Conservation (phyloP, 805 yeast genomes). For the Pichia insulana region DNA sequence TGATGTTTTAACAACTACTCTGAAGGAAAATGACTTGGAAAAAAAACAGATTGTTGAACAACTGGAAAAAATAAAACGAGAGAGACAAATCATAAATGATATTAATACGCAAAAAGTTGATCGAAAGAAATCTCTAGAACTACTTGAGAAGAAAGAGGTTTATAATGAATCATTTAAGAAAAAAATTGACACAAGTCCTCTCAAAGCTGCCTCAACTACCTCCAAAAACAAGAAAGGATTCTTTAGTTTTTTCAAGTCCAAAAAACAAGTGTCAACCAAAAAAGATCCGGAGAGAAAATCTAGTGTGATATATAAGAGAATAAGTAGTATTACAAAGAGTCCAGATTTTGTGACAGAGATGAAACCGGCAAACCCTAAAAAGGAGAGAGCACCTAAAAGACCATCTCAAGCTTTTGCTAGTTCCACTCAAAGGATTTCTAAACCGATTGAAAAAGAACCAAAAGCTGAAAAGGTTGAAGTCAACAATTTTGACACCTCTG, state of each 20-base stretch:
- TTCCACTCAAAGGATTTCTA: neutral
- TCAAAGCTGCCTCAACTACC: no score
- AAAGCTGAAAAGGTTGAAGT: neutral
- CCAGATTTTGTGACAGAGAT: neutral
- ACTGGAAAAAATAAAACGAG: constrained; percentile 10
- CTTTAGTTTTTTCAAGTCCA: constrained; percentile 6
- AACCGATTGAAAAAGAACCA: neutral
- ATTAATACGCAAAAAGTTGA: constrained; percentile 4
- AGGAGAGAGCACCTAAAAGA: constrained; percentile 1
- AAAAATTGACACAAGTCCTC: no score
- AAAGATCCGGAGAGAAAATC: constrained; percentile 1
- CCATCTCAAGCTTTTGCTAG: constrained; percentile 3
- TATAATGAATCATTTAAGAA: no score
- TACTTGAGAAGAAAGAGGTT: constrained; percentile 7
- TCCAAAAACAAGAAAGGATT: neutral
- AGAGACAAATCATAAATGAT: constrained; percentile 7
- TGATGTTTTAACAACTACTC: neutral
- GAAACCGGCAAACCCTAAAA: constrained; percentile 9
- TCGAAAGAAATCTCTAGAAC: constrained; percentile 18
- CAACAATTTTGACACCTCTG: neutral
- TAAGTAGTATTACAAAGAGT: neutral
- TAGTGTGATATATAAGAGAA: neutral
- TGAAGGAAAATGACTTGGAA: neutral
- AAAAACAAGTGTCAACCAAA: neutral
- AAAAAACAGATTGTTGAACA: constrained; percentile 5